Base-by-base conservation (phyloP, 1,139 yeast species). In the Candida buenavistaensis region DNA sequence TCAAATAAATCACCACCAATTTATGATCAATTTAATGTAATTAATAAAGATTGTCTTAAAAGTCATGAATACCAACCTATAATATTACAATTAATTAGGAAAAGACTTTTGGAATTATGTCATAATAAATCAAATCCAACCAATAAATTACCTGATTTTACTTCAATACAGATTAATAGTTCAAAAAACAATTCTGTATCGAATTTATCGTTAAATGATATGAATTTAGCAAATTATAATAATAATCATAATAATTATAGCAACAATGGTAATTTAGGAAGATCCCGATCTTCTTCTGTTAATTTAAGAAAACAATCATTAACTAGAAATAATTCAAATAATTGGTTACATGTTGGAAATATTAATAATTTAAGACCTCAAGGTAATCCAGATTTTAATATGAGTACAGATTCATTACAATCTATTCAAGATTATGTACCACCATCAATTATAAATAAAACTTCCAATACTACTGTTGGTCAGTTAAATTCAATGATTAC, bases 341-440 rank as follows among this genome's bases (percentile, higher is more conserved):
- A 59, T 42, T 70, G 75, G 76, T 55, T 70, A 30, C 75, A 70
- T 50, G 72, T 70, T 27, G 75, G 75, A 2, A 70, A 69, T 44
- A 56, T 70, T 39, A 60, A 54, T 43, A 63, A 56, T 32, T 57
- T 66, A 15, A 59, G 68, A 39, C 59, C 65, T 9, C 40, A 43
- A 22, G 39, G 39, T 25, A 40, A 40, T 12, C 39, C 33, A 13
- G 44, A 54, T 28, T 50, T 52, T 22, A 61, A 62, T 41, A 56
- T 50, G 10, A 64, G 72, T 38, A 59, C 74, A 0, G 76, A 69
- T 40, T 65, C 72, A 3, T 59, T 69, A 41, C 73, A 66, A 44
- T 66, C 71, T 34, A 62, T 68, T 57, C 72, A 63, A 45, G 75
- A 69, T 47, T 68, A 50, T 43, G 75, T 68, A 1, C 72, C 75